These are phyloP conservation scores for Fagopyrum esculentum DNA, from an alignment of 148 eudicot species.

Conservation along the genomic window DNA sequence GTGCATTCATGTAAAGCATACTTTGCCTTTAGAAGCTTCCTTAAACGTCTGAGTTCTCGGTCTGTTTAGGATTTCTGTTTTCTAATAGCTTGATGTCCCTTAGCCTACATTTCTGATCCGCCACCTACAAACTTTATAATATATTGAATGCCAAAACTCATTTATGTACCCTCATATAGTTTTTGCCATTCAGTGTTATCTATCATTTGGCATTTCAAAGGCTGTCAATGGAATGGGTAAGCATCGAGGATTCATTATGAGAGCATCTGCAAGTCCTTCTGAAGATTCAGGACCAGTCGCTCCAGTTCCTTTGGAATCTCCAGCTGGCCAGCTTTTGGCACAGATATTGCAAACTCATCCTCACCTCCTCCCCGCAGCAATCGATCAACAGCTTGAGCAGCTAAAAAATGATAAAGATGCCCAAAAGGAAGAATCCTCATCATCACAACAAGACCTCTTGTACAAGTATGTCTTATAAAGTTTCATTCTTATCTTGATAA, in stretches of 20 bases:
- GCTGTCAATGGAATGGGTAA: constrained; percentile 36
- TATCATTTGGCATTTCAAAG: constrained; percentile 41
- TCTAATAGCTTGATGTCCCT: background rate
- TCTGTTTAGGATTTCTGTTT: background rate
- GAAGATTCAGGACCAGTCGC: constrained; percentile 55
- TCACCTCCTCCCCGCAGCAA: constrained; percentile 76
- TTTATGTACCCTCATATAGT: constrained; percentile 15
- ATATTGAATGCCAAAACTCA: background rate
- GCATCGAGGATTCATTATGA: constrained; percentile 39
- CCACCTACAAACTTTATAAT: background rate
- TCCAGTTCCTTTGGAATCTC: constrained; percentile 75
- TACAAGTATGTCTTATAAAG: constrained; percentile 42
- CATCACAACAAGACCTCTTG: constrained; percentile 60
- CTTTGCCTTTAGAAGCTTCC: background rate
- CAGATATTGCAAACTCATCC: constrained; percentile 85
- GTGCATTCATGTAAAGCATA: background rate
- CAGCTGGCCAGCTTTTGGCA: constrained; percentile 71
- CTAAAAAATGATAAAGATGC: constrained; percentile 65
- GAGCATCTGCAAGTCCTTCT: constrained; percentile 52
- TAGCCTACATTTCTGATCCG: background rate
- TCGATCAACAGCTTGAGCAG: constrained; percentile 93
- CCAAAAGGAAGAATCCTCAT: constrained; percentile 36
- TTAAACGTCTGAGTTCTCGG: background rate
- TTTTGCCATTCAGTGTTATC: constrained; percentile 32
- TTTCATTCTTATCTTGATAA: background rate